These are phyloP conservation scores for Colletotrichum lentis DNA, from an alignment of 2,329 filamentous ascomycete species.

Conservation along the genomic window DNA sequence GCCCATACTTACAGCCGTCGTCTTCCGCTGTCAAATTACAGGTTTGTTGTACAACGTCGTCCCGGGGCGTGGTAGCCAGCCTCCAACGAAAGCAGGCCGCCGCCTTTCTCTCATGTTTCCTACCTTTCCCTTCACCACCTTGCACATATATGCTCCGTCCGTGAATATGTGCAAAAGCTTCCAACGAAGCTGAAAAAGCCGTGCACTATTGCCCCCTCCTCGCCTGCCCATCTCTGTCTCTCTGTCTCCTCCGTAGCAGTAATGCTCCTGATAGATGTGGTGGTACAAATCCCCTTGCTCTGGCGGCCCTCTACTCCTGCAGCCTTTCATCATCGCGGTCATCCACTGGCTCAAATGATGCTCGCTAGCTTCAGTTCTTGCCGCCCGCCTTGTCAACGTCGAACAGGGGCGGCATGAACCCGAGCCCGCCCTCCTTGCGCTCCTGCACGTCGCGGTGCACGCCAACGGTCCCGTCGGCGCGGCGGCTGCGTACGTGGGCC, in stretches of 20 bases:
- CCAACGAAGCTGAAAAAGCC: neutral
- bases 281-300: neutral
- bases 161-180: neutral
- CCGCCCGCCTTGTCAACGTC: slow-evolving; percentile 31
- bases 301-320: too few relatives aligned
- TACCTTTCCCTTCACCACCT: neutral
- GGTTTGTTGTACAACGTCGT: slow-evolving; percentile 7
- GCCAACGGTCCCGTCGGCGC: slow-evolving; percentile 51
- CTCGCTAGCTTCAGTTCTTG: slow-evolving; percentile 5
- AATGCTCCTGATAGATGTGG: slow-evolving; percentile 14
- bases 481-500: slow-evolving; percentile 76
- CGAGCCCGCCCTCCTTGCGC: slow-evolving; percentile 56
- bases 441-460: slow-evolving; percentile 40
- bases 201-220: neutral
- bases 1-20: neutral
- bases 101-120: neutral
- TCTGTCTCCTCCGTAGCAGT: neutral
- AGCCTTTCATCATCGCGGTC: too few relatives aligned
- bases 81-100: slow-evolving; percentile 6
- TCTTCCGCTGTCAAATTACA: slow-evolving; percentile 14
- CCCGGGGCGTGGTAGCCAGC: neutral
- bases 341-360: neutral
- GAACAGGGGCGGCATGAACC: slow-evolving; percentile 63
- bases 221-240: neutral
- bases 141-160: neutral